Evolutionary conservation across 192 early-diverging fungal genomes (phyloP), one percentile per base, ranked within the genome.

Genomic region (Backusella circina): DNA sequence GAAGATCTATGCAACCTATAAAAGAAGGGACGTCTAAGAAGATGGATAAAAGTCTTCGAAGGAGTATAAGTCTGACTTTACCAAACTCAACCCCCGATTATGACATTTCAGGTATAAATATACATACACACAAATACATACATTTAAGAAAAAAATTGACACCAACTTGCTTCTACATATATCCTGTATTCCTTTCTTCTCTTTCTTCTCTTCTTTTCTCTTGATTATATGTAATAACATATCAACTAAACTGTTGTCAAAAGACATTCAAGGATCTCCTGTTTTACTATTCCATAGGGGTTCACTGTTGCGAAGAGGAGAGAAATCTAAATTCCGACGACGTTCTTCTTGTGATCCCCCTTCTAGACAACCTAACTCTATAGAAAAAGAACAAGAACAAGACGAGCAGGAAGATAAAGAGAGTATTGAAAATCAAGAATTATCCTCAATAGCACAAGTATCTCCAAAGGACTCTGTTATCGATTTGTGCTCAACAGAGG

Each of bases 241-340:
- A 26, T 13, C n/a, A 15, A 28, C 54, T 76, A 80, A 32, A 83
- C 84, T 16, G 75, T 77, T 30, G 76, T 84, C 37, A 67, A 67
- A 67, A 67, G 67, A 38, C 36, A 36, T 21, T 38, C 32, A 12
- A 68, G 67, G 33, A 10, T 36, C 67, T 38, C 67, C 86, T 10
- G 80, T 84, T 39, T 72, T 73, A 1, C 51, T 80, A 65, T 71
- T 80, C 0, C 77, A 80, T 16, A 57, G 73, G 26, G 50, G 79
- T 15, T 81, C 81, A 8, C 67, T 85, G 13, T 66, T 83, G 51
- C 57, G 85, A 67, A 47, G 85, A 64, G 82, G 83, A 16, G 87
- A 85, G 10, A 78, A 85, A 33, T 86, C 87, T 31, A 88, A 88
- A 54, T 80, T 88, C 65, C 87, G 85, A 35, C 70, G 87, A 51